A percentile compares a stretch with the other conserved stretches of the same genome.
phyloP scores from a whole-genome alignment of 1,284 basidiomycete species.

The Cystobasidium slooffiae region DNA sequence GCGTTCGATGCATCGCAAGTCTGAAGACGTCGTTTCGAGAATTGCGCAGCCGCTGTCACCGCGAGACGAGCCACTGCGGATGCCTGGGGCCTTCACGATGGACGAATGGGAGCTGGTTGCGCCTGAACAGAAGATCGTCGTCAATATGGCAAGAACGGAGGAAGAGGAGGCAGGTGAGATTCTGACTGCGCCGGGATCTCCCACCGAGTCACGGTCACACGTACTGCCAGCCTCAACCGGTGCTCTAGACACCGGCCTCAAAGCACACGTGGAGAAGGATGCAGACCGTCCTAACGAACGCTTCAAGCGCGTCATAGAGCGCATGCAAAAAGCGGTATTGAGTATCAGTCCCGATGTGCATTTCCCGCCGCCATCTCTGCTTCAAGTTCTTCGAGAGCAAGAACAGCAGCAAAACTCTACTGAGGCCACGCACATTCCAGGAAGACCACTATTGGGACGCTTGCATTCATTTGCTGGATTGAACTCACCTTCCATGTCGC shows the following conservation, averaged over 20 bases:
- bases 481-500: neutral
- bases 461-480: slow-evolving; percentile 12
- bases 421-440: slow-evolving; percentile 12
- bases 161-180: slow-evolving; percentile 27
- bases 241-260: neutral
- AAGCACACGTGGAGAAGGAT: neutral
- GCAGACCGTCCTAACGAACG: slow-evolving; percentile 7
- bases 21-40: neutral
- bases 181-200: slow-evolving; percentile 14
- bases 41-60: slow-evolving; percentile 9
- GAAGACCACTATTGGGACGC: slow-evolving; percentile 13
- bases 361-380: slow-evolving; percentile 39
- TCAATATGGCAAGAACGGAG: slow-evolving; percentile 20
- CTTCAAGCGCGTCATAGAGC: slow-evolving; percentile 42
- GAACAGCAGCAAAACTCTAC: slow-evolving; percentile 10
- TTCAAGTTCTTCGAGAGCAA: slow-evolving; percentile 33
- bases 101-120: slow-evolving; percentile 32
- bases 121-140: slow-evolving; percentile 22
- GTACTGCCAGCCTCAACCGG: neutral
- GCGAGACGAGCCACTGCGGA: neutral
- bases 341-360: slow-evolving; percentile 42
- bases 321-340: slow-evolving; percentile 39
- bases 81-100: slow-evolving; percentile 20
- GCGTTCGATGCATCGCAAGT: neutral
- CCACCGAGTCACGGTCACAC: neutral